phyloP scores from a whole-genome alignment of 495 filamentous ascomycete species.

The Parachaetomium inaequale region DNA sequence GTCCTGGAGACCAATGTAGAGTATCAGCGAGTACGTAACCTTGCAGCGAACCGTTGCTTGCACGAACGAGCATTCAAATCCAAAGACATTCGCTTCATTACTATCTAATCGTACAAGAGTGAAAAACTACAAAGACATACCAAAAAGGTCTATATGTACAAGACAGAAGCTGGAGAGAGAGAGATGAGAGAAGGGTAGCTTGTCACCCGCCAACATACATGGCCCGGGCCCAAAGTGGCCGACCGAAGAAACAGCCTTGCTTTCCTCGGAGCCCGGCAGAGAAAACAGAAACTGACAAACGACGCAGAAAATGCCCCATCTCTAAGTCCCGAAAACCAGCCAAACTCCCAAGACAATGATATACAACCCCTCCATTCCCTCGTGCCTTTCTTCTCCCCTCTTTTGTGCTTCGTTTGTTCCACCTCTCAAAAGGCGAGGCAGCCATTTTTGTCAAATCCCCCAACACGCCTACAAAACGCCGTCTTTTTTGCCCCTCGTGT shows the following conservation, averaged over 20 bases:
- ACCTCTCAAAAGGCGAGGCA: background rate
- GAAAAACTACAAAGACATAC: background rate
- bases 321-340: constrained; percentile 4
- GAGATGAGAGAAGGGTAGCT: constrained; percentile 16
- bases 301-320: constrained; percentile 12
- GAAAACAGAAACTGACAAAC: constrained; percentile 9
- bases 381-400: background rate
- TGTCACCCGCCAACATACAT: constrained; percentile 8
- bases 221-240: background rate
- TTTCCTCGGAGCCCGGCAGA: background rate
- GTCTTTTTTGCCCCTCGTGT: background rate
- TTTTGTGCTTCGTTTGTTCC: constrained; percentile 2
- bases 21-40: no score
- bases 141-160: constrained; percentile 12
- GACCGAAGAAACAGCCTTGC: background rate
- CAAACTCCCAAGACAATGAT: constrained; percentile 14
- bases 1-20: no score
- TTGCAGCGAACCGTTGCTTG: no score
- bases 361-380: constrained; percentile 6
- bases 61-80: background rate
- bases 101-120: background rate
- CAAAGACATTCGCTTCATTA: constrained; percentile 6
- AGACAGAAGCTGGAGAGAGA: constrained; percentile 2
- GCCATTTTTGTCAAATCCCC: background rate
- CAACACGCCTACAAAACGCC: constrained; percentile 6